phyloP scores from a whole-genome alignment of 768 basidiomycete species.

The Mycena galericulata region DNA sequence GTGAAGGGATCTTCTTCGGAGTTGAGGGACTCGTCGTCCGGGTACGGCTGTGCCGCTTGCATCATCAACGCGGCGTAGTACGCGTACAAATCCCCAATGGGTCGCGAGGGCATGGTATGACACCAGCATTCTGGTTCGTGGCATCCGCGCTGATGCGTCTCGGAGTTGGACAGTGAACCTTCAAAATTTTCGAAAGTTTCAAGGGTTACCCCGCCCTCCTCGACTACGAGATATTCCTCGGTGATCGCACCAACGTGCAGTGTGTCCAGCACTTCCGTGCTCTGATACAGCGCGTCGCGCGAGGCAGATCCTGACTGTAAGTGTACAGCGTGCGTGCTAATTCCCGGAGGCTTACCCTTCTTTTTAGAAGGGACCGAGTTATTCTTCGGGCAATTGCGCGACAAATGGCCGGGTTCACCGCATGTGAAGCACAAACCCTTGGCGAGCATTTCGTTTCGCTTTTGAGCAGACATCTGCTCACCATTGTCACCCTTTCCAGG shows the following conservation, averaged over 20 bases:
- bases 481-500: background rate
- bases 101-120: too few species aligned
- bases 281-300: background rate
- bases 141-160: too few species aligned
- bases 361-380: too few species aligned
- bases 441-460: slow-evolving; percentile 26
- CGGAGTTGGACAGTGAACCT: too few species aligned
- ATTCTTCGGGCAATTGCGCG: slow-evolving; percentile 42
- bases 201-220: background rate
- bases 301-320: background rate
- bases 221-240: background rate
- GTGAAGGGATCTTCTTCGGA: too few species aligned
- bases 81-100: background rate
- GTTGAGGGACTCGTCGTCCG: too few species aligned
- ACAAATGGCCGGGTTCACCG: slow-evolving; percentile 40
- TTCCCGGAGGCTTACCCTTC: too few species aligned
- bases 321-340: too few species aligned
- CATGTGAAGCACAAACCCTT: slow-evolving; percentile 45
- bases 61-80: too few species aligned
- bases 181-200: background rate
- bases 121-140: too few species aligned
- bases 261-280: background rate
- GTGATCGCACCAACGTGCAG: background rate
- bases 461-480: background rate
- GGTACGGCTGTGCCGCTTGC: too few species aligned